Base-by-base conservation (phyloP, 306 rosid species). In the Aeschynomene evenia region DNA sequence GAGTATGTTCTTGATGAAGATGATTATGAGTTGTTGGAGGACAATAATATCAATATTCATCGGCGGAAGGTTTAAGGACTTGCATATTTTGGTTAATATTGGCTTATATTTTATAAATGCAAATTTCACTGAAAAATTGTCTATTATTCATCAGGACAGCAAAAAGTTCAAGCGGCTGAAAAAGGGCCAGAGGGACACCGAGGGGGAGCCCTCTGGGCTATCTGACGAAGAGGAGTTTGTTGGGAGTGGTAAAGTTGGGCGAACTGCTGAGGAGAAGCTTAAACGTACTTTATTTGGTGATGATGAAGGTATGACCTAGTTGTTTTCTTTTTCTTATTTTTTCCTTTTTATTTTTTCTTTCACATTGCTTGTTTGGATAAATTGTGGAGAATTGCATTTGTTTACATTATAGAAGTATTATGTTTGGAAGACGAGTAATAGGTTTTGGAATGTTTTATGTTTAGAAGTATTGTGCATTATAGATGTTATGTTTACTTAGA, bases 201-300 rank as follows among this genome's bases (percentile, higher is more conserved):
- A 73, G 56, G 92, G 48, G 62, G 96, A 85, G 60, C 78, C 87
- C 36, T 85, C 88, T 67, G 95, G 92, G 63, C 72, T 88, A 55
- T 88, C 88, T 61, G 99, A 88, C 9, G 99, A 94, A 62, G 99
- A 88, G 71, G 99, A 91, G 79, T 85, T 88, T 78, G 66, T 29
- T 70, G 92, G 96, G 70, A 84, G 79, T 68, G 97, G 95, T 73
- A 94, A 91, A 85, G 81, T 82, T 33, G 97, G 96, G 70, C 83
- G 95, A 60, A 87, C 95, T 72, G 96, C 99, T 0, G 97, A 94
- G 84, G 96, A 94, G 83, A 91, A 91, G 89, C 92, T 94, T 74
- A 83, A 87, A 78, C 91, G 77, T 66, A 83, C 84, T 76, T 85
- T 94, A 77, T 94, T 94, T 77, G 99, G 87, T 22, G 95, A 87